Evolutionary conservation across 176 grass and related monocot genomes (phyloP), one percentile per base, ranked within the genome.

Genomic region (Chrysopogon serrulatus): DNA sequence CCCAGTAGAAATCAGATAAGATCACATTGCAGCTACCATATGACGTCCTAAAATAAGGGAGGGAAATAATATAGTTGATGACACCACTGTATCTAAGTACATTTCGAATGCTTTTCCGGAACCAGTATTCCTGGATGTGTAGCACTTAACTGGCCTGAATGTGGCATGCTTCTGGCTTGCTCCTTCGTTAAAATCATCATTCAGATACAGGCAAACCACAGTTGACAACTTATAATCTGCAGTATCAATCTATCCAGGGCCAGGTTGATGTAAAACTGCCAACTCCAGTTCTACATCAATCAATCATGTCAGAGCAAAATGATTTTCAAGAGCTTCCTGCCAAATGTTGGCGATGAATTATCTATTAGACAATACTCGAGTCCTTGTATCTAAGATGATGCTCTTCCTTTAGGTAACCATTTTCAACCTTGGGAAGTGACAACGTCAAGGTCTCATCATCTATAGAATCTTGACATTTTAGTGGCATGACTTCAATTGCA

Each of bases 381-480:
- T 74, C 32, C 74, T 90, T 90, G 39, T 90, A 88, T 89, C 90
- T 92, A 75, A 83, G 79, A 82, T 79, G 49, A 75, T 83, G 17
- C 10, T 66, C 79, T 83, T 89, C 49, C 61, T 83, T 84, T 67
- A 82, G 67, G 66, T 71, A 87, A 61, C 16, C 76, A 79, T 79
- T 86, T 18, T 83, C 87, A 43, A 53, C 65, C 77, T 91, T 89
- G 35, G 87, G 77, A 59, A 85, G 61, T 81, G 87, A 88, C 35
- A 88, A n/a, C 6, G 74, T 74, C 68, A 89, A 68, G 31, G 84
- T 79, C n/a, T 87, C 84, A 0, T 90, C 86, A 78, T 85, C 86
- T 39, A 73, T 49, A 74, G 66, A 83, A 74, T 93, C 85, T 56
- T 82, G 88, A 79, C 60, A 86, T 84, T 79, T 90, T 26, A 88